These are phyloP conservation scores for Poronia punctata DNA, from an alignment of 495 filamentous ascomycete species.

Conservation along the genomic window DNA sequence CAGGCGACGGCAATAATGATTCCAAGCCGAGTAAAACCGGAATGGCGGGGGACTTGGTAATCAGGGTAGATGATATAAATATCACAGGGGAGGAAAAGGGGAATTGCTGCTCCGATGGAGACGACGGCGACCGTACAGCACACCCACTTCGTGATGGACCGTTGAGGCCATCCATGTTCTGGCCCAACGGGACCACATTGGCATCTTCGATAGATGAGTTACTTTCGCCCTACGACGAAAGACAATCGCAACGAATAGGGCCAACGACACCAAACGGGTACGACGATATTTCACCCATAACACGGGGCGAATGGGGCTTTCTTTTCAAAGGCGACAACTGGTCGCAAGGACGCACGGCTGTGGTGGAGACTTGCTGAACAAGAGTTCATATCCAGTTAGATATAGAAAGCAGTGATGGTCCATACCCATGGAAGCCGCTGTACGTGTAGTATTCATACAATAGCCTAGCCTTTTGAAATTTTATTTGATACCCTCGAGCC, in stretches of 20 bases:
- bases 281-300: conserved; percentile 49
- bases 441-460: conserved; percentile 3
- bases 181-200: conserved; percentile 1
- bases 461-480: too few relatives aligned
- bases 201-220: conserved; percentile 31
- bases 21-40: too few relatives aligned
- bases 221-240: conserved; percentile 16
- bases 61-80: conserved; percentile 7
- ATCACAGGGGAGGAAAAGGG: background rate
- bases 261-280: conserved; percentile 47
- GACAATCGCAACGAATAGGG: conserved; percentile 21
- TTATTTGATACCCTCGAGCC: too few relatives aligned
- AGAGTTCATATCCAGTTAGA: too few relatives aligned
- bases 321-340: conserved; percentile 41
- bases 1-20: background rate
- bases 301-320: conserved; percentile 49
- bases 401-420: too few relatives aligned
- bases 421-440: background rate
- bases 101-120: conserved; percentile 10
- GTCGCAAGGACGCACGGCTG: conserved; percentile 26
- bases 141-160: conserved; percentile 20
- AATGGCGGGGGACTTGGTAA: too few relatives aligned
- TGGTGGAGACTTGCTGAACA: conserved; percentile 32
- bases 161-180: conserved; percentile 13
- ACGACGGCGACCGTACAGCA: conserved; percentile 33